Evolutionary conservation across 1,139 yeast species (phyloP).

Genomic region (Maudiozyma humilis): DNA sequence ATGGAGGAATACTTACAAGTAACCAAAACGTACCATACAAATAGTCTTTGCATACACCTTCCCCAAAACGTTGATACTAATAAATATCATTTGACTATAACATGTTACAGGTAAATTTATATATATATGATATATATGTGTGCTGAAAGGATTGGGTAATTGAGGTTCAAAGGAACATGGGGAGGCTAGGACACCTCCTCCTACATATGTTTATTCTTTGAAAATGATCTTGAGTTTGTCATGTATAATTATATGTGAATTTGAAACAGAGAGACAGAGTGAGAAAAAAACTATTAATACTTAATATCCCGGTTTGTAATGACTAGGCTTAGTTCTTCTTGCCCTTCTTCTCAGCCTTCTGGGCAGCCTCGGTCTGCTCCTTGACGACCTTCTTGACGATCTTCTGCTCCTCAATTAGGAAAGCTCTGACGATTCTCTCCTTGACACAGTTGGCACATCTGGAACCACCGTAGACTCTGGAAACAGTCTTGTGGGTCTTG

Average conservation of each 20-base stretch:
- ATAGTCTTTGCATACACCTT: too few relatives aligned
- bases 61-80: too few relatives aligned
- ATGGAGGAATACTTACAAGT: too few relatives aligned
- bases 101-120: conserved; percentile 10
- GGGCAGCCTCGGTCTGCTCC: conserved; percentile 86
- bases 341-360: conserved; percentile 29
- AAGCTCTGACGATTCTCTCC: conserved; percentile 98
- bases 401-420: conserved; percentile 99
- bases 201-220: too few relatives aligned
- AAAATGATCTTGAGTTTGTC: not conserved
- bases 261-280: too few relatives aligned
- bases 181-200: too few relatives aligned
- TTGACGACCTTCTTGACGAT: conserved; percentile 97
- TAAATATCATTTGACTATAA: conserved; percentile 4
- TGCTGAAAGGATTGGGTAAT: too few relatives aligned
- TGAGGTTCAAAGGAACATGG: too few relatives aligned
- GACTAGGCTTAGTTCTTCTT: conserved; percentile 8
- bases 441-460: conserved; percentile 97
- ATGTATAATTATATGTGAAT: not conserved
- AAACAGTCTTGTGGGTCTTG: conserved; percentile 94
- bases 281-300: not conserved
- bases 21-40: too few relatives aligned
- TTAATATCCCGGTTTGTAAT: not conserved
- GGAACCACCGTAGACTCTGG: conserved; percentile 99
- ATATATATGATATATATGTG: conserved; percentile 7